Conservation (phyloP, 2,329 filamentous ascomycete species). For the Bipolaris oryzae region DNA sequence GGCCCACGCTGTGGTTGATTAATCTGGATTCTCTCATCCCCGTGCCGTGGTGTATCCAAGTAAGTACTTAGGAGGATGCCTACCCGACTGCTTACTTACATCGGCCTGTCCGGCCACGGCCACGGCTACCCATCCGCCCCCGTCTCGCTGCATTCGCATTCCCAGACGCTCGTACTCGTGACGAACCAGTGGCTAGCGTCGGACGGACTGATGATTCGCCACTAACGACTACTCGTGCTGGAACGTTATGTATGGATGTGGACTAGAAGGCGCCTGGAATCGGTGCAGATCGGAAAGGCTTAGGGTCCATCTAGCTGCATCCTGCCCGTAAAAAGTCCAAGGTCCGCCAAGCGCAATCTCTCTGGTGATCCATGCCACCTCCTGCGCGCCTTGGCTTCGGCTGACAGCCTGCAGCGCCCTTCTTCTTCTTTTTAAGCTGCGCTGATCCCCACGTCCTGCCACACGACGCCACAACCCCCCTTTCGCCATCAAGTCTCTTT, state of each 20-base stretch:
- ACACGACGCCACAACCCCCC: slow-evolving; percentile 17
- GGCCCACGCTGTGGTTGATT: background rate
- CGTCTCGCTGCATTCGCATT: slow-evolving; percentile 1
- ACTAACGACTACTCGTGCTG: background rate
- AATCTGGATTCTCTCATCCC: background rate
- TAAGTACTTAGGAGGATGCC: no score
- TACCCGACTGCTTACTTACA: background rate
- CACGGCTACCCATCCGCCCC: background rate
- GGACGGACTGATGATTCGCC: slow-evolving; percentile 13
- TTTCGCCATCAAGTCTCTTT: slow-evolving; percentile 21
- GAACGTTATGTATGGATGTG: no score
- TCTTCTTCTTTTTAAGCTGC: slow-evolving; percentile 34
- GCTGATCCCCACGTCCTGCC: slow-evolving; percentile 24
- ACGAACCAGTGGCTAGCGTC: slow-evolving; percentile 4
- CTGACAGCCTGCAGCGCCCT: slow-evolving; percentile 24
- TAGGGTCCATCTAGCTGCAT: slow-evolving; percentile 17
- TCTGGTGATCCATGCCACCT: slow-evolving; percentile 21
- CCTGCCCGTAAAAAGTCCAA: slow-evolving; percentile 22
- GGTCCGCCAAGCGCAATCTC: slow-evolving; percentile 36
- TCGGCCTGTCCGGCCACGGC: background rate
- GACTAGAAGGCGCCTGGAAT: slow-evolving; percentile 15
- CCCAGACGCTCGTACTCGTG: background rate
- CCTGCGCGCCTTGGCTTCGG: slow-evolving; percentile 28
- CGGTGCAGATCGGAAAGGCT: slow-evolving; percentile 20
- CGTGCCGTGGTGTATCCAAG: background rate